Conservation (phyloP, 1,284 basidiomycete species). For the Cronartium ribicola region DNA sequence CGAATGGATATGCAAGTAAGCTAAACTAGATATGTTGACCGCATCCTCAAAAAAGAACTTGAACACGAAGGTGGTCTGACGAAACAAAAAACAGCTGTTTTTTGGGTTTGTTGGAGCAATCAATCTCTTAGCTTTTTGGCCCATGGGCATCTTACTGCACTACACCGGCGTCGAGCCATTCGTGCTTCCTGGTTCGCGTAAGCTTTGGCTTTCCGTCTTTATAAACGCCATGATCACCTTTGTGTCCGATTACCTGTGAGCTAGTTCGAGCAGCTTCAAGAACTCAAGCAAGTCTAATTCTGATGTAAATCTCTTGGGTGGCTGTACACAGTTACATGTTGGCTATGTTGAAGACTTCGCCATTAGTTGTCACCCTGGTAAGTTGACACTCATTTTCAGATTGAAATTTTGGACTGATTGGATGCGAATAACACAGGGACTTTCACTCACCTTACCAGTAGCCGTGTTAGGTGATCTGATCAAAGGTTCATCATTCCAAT, state of each 20-base stretch:
- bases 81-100: conserved; percentile 54
- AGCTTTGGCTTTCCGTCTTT: conserved; percentile 64
- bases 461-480: conserved; percentile 75
- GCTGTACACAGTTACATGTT: conserved; percentile 45
- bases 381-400: conserved; percentile 17
- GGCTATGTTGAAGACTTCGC: conserved; percentile 96
- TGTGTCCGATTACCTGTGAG: conserved; percentile 39
- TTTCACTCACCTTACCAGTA: conserved; percentile 90
- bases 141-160: conserved; percentile 76
- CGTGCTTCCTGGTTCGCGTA: conserved; percentile 63
- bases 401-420: background rate
- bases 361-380: conserved; percentile 35
- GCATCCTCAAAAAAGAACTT: background rate
- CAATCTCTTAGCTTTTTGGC: conserved; percentile 76
- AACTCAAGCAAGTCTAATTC: background rate
- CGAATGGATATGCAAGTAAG: conserved; percentile 38
- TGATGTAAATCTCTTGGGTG: background rate
- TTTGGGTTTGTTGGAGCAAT: conserved; percentile 68
- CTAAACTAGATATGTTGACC: background rate
- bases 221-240: conserved; percentile 58
- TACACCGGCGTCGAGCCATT: conserved; percentile 69
- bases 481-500: conserved; percentile 54
- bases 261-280: background rate
- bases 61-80: background rate
- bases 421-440: conserved; percentile 78